Percentiles rank a stretch among this genome's conserved stretches.
These are phyloP conservation scores for Aspergillus fumigatiaffinis DNA, from an alignment of 2,329 filamentous ascomycete species.

Conservation along the genomic window DNA sequence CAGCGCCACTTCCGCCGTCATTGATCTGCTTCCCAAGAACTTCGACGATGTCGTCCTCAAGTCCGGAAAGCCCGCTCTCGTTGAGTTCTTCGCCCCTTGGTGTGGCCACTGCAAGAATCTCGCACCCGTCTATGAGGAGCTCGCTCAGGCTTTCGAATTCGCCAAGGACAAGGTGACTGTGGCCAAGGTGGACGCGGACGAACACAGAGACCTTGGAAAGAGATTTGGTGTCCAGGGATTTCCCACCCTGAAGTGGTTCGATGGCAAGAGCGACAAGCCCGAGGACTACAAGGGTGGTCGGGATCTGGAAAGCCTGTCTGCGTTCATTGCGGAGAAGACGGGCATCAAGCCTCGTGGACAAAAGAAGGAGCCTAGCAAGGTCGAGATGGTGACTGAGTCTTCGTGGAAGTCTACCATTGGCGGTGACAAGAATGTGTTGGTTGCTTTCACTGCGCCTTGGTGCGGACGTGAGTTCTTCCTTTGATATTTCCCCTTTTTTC, in stretches of 20 bases:
- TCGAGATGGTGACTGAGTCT: constrained; percentile 74
- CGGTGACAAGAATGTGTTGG: constrained; percentile 80
- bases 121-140: constrained; percentile 89
- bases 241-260: constrained; percentile 96
- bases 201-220: constrained; percentile 78
- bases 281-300: constrained; percentile 81
- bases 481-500: constrained; percentile 2
- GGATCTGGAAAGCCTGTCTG: constrained; percentile 77
- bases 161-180: constrained; percentile 75
- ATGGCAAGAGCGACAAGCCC: constrained; percentile 85
- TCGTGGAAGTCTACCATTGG: constrained; percentile 76
- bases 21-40: constrained; percentile 85
- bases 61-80: constrained; percentile 89
- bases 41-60: constrained; percentile 88
- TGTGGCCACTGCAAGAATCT: constrained; percentile 99
- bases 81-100: constrained; percentile 98
- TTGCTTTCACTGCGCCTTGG: constrained; percentile 98
- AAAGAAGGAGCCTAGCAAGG: constrained; percentile 63
- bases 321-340: constrained; percentile 83
- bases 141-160: constrained; percentile 69
- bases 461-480: constrained; percentile 76
- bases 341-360: constrained; percentile 69
- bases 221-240: constrained; percentile 89
- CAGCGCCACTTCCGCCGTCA: constrained; percentile 69
- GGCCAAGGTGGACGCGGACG: constrained; percentile 94